Evolutionary conservation across 2,329 filamentous ascomycete genomes (phyloP).

Genomic region (Botrytis pseudocinerea): DNA sequence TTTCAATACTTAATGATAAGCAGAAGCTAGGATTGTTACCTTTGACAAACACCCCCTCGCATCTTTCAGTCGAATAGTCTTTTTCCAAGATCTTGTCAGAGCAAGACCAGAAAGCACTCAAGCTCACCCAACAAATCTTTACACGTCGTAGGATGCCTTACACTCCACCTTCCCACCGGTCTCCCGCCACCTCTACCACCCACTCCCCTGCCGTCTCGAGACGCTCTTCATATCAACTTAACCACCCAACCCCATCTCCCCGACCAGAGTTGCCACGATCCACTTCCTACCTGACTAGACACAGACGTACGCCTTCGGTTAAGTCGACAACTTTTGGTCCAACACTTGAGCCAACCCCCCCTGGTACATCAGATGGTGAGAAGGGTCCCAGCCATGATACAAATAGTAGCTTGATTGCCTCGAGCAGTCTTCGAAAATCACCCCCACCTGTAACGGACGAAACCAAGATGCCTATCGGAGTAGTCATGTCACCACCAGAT

Average conservation of each 20-base stretch:
- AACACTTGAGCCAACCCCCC: slow-evolving; percentile 36
- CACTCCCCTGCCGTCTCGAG: slow-evolving; percentile 59
- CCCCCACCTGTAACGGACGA: slow-evolving; percentile 77
- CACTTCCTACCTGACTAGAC: slow-evolving; percentile 64
- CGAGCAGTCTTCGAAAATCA: slow-evolving; percentile 73
- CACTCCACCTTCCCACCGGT: slow-evolving; percentile 73
- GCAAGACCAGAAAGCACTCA: not conserved
- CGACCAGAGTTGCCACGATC: slow-evolving; percentile 62
- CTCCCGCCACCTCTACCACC: slow-evolving; percentile 59
- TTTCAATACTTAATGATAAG: slow-evolving; percentile 31
- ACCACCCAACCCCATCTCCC: slow-evolving; percentile 38
- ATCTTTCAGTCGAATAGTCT: slow-evolving; percentile 29
- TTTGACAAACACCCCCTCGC: slow-evolving; percentile 20
- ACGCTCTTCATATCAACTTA: slow-evolving; percentile 56
- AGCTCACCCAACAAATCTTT: slow-evolving; percentile 4
- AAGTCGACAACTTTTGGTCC: slow-evolving; percentile 38
- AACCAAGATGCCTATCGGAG: slow-evolving; percentile 74
- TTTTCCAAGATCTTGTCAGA: slow-evolving; percentile 13
- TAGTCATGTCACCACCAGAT: slow-evolving; percentile 88
- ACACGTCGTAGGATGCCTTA: slow-evolving; percentile 69
- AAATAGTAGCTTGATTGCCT: slow-evolving; percentile 41
- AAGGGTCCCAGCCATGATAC: slow-evolving; percentile 33
- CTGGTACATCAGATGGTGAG: slow-evolving; percentile 37
- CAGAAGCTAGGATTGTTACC: slow-evolving; percentile 30
- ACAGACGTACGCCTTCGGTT: slow-evolving; percentile 59